Evolutionary conservation across 108 stramenopile genomes (phyloP).

Genomic region (Tribonema minus): DNA sequence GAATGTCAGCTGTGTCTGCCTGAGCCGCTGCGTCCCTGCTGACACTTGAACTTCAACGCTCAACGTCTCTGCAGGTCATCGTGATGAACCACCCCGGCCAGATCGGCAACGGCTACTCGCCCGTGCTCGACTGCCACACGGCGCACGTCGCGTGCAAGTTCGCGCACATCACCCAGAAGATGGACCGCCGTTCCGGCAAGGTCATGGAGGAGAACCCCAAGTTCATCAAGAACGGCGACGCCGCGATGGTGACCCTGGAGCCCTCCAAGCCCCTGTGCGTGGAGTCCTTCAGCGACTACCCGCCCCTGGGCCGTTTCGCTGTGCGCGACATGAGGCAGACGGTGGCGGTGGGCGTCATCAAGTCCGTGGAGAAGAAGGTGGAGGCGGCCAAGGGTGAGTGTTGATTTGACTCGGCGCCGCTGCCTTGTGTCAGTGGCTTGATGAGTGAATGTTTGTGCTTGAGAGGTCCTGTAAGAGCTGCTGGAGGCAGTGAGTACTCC

Average conservation of each 20-base stretch:
- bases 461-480: no score
- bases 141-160: conserved; percentile 93
- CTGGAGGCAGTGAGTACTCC: no score
- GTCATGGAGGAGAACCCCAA: conserved; percentile 76
- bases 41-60: no score
- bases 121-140: conserved; percentile 91
- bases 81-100: conserved; percentile 84
- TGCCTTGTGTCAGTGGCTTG: no score
- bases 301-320: conserved; percentile 92
- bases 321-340: conserved; percentile 76
- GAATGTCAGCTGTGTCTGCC: no score
- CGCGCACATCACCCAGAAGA: conserved; percentile 74
- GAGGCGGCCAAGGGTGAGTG: conserved; percentile 38
- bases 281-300: conserved; percentile 86
- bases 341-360: conserved; percentile 90
- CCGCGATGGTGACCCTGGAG: conserved; percentile 75
- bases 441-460: no score
- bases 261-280: conserved; percentile 86
- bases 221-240: conserved; percentile 81
- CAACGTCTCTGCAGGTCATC: conserved; percentile 89
- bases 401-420: no score
- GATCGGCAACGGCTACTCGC: conserved; percentile 75
- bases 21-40: no score
- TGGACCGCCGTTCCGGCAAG: conserved; percentile 83
- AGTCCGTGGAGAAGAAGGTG: conserved; percentile 68